Conservation (phyloP, 306 rosid genomes). For the Sindora glabra region DNA sequence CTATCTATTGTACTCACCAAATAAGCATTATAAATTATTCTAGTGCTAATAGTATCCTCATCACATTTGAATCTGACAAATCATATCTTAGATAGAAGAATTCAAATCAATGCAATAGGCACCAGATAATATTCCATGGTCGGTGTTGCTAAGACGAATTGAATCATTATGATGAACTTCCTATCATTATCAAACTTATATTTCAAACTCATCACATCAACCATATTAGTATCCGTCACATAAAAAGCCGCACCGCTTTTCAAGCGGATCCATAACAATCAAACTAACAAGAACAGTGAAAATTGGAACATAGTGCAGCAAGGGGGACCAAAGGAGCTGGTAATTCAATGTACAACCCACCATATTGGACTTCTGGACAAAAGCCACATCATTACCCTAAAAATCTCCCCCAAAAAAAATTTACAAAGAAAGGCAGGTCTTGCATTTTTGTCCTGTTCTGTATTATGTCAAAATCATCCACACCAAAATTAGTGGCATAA, state of each 20-base stretch:
- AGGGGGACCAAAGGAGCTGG: too few relatives aligned
- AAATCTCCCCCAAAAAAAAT: too few relatives aligned
- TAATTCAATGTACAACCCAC: too few relatives aligned
- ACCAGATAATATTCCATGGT: neutral
- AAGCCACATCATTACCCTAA: too few relatives aligned
- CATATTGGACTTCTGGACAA: too few relatives aligned
- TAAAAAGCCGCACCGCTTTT: neutral
- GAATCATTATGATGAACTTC: neutral
- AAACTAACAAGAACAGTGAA: too few relatives aligned
- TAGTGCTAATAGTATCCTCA: too few relatives aligned
- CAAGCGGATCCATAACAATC: too few relatives aligned
- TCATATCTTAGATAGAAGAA: neutral
- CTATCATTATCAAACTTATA: neutral
- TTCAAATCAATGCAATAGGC: neutral
- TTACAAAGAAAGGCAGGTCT: neutral
- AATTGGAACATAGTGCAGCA: too few relatives aligned
- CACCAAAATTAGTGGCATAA: neutral
- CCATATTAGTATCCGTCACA: neutral
- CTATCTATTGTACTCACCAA: neutral
- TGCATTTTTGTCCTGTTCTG: neutral
- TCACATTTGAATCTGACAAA: constrained; percentile 8
- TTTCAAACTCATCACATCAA: neutral
- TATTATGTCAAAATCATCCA: constrained; percentile 5
- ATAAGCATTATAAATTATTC: neutral
- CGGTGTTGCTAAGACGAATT: constrained; percentile 1